A percentile compares a stretch with the other conserved stretches of the same genome.
phyloP scores from a whole-genome alignment of 495 filamentous ascomycete species.

The Xylaria nigripes region DNA sequence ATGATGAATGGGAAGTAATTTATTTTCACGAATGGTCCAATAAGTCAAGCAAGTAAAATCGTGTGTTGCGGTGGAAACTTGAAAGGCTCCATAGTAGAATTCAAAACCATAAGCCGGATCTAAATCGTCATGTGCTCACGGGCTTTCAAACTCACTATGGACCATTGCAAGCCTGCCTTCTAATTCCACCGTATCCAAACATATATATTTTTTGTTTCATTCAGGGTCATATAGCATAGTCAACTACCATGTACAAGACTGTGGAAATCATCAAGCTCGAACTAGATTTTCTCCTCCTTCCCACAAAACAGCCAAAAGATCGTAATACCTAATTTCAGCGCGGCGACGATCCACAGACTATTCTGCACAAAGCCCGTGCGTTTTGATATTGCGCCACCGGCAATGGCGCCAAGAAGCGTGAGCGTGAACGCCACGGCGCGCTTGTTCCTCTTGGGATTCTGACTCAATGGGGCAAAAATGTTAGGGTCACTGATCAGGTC shows the following conservation, averaged over 20 bases:
- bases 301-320: slow-evolving; percentile 14
- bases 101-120: neutral
- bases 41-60: neutral
- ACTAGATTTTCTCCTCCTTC: slow-evolving; percentile 5
- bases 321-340: slow-evolving; percentile 17
- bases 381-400: slow-evolving; percentile 51
- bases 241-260: neutral
- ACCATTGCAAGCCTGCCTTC: no score
- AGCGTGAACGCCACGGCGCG: slow-evolving; percentile 49
- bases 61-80: neutral
- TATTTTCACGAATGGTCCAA: neutral
- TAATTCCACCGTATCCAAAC: neutral
- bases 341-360: slow-evolving; percentile 23
- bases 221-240: neutral
- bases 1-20: neutral
- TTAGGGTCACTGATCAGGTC: slow-evolving; percentile 57
- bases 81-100: neutral
- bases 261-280: neutral
- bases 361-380: slow-evolving; percentile 19
- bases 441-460: slow-evolving; percentile 58
- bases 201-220: neutral
- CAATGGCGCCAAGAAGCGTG: slow-evolving; percentile 53
- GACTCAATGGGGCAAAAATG: slow-evolving; percentile 34
- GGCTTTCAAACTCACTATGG: no score
- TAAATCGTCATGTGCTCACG: neutral